Evolutionary conservation across 2,329 filamentous ascomycete genomes (phyloP), one percentile per base, ranked within the genome.

Genomic region (Ophiostoma quercus): DNA sequence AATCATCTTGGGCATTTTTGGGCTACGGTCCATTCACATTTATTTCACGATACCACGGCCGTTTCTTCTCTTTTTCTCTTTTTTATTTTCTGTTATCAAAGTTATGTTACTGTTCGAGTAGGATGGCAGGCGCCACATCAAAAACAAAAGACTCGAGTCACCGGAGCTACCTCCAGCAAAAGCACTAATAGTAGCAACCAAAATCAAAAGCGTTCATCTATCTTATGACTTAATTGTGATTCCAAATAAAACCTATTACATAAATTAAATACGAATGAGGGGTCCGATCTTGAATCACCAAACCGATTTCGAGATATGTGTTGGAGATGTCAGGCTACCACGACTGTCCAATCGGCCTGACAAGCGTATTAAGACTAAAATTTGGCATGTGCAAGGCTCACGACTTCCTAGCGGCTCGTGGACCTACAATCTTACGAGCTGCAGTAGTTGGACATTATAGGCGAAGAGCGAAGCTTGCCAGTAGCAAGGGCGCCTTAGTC

Each of bases 41-140:
- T 70, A 66, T 47, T 70, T 57, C 63, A 73, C 69, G 72, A 73
- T 73, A 73, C 72, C 72, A 72, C 57, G 68, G 69, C 63, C 68
- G 68, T 66, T 57, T 67, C 4, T 63, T 60, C 29, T 29, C 32
- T 29, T 7, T 67, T 39, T 63, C 19, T 63, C 1, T 39, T 62
- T 60, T 34, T 68, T 37, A 43, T 25, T 39, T 54, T 67, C 2
- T 70, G 8, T 34, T 34, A 8, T 34, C 34, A 34, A 34, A 6
- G 34, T 34, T 34, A 34, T 34, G 34, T 34, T 34, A 34, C 34
- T 34, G 34, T 34, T 34, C 34, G 51, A 57, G 51, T 22, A 57
- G n/a, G n/a, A 25, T 16, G 43, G 43, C 43, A 19, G 19, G 19
- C 19, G 0, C 43, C 16, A 47, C 16, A 47, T 3, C 43, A 47